These are phyloP conservation scores for Spergularia bocconei DNA, from an alignment of 148 eudicot species.

Conservation along the genomic window DNA sequence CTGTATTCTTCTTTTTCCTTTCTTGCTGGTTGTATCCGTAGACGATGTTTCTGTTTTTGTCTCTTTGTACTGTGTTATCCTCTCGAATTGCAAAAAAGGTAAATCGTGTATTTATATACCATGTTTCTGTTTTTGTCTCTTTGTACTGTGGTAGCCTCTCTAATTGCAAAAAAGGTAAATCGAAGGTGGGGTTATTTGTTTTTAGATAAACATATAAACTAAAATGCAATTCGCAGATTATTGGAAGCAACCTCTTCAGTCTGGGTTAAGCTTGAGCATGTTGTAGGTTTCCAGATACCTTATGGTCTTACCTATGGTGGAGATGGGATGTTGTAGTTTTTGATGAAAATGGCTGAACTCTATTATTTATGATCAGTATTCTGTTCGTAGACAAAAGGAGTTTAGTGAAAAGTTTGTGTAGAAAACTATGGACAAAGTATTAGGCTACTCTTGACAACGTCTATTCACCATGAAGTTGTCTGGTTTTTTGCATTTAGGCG, in stretches of 20 bases:
- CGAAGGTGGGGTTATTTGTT: not conserved
- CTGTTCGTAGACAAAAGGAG: not conserved
- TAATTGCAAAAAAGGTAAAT: too few species aligned
- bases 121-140: too few species aligned
- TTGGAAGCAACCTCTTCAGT: not conserved
- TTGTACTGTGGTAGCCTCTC: too few species aligned
- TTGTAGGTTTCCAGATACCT: not conserved
- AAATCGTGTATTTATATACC: too few species aligned
- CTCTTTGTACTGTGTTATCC: not conserved
- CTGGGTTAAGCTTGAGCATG: not conserved
- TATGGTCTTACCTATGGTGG: not conserved
- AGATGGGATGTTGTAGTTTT: not conserved
- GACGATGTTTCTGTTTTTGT: not conserved
- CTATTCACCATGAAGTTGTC: not conserved
- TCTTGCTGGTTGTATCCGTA: not conserved
- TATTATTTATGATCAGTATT: not conserved
- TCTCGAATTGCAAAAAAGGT: not conserved
- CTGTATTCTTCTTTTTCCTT: slow-evolving; percentile 12
- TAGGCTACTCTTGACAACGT: not conserved
- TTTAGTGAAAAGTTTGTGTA: not conserved
- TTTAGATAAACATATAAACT: not conserved
- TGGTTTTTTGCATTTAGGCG: not conserved
- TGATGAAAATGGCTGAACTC: slow-evolving; percentile 1
- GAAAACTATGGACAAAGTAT: not conserved
- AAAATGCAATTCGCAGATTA: not conserved